Evolutionary conservation across 2,329 filamentous ascomycete species (phyloP), one percentile per base, ranked within the genome.

Genomic region (Fusarium sp.): DNA sequence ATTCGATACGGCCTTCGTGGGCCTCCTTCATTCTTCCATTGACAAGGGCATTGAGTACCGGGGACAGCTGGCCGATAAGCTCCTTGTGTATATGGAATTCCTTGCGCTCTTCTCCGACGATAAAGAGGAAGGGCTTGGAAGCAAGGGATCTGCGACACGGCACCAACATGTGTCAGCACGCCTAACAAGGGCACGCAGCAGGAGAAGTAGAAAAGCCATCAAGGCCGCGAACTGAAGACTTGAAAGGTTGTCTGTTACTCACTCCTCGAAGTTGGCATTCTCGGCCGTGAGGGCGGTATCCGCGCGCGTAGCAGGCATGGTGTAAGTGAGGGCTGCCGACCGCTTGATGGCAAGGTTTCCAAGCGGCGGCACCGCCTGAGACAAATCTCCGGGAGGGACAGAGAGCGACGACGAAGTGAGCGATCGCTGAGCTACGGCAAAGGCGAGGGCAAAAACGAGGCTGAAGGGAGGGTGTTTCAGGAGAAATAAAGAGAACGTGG

Each of bases 11-110:
- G 2, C 73, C 68, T 44, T 76, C 71, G 18, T 37, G 48, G 10
- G 74, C 73, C 48, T 76, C 74, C 50, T 61, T 71, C 74, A 76
- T 74, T 6, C 46, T 64, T 2, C 74, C 74, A 51, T 76, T 74
- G 28, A 76, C 71, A 1, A 76, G 64, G 12, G 65, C 55, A 37
- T 73, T 68, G 13, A 76, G 71, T 3, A 62, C 66, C 6, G 64
- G 65, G 3, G 74, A 76, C 3, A 74, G 55, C 30, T 64, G 58
- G 6, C 61, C 70, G 55, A 76, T 58, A 28, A 74, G 37, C 23
- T 72, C 71, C 46, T 65, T 70, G 68, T 76, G 74, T 13, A 76
- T 31, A 43, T 70, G 66, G 50, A 74, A 76, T 59, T 76, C 71
- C 23, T 70, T 74, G 43, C 51, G 55, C 18, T 73, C 64, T 34